These are phyloP conservation scores for Pythium sp. DNA, from an alignment of 352 stramenopile genomes.

Conservation along the genomic window DNA sequence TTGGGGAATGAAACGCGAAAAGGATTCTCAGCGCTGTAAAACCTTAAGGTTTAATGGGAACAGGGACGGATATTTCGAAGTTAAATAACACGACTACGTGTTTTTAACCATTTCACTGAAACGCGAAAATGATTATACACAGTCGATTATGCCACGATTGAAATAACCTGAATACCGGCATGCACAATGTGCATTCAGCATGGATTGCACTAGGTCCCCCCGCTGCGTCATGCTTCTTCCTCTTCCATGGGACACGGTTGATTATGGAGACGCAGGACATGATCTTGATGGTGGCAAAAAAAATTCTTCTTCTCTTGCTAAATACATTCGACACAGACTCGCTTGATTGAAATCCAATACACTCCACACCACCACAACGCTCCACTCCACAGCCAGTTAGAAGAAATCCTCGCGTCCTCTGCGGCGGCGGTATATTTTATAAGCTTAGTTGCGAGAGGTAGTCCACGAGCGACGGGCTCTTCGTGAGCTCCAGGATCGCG, in stretches of 20 bases:
- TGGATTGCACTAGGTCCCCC: no score
- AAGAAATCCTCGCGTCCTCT: not conserved
- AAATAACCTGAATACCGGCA: no score
- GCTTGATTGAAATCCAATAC: not conserved
- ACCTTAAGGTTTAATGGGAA: no score
- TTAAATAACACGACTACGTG: no score
- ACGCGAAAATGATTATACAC: no score
- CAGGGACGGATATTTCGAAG: no score
- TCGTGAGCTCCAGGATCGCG: slow-evolving; percentile 74
- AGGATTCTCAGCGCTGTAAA: no score
- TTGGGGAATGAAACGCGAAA: no score
- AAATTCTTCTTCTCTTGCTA: not conserved
- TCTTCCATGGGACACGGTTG: not conserved
- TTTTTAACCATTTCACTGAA: no score
- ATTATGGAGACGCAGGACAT: not conserved
- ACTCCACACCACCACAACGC: not conserved
- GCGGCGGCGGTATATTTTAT: slow-evolving; percentile 22
- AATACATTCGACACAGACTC: not conserved
- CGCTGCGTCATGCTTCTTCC: not conserved
- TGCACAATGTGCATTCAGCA: no score
- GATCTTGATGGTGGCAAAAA: not conserved
- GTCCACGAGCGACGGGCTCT: slow-evolving; percentile 56
- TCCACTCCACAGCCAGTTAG: no score
- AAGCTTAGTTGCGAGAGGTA: slow-evolving; percentile 66
- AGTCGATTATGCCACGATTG: no score